Conservation (phyloP, 106 monocot species). For the Dioscorea alata region DNA sequence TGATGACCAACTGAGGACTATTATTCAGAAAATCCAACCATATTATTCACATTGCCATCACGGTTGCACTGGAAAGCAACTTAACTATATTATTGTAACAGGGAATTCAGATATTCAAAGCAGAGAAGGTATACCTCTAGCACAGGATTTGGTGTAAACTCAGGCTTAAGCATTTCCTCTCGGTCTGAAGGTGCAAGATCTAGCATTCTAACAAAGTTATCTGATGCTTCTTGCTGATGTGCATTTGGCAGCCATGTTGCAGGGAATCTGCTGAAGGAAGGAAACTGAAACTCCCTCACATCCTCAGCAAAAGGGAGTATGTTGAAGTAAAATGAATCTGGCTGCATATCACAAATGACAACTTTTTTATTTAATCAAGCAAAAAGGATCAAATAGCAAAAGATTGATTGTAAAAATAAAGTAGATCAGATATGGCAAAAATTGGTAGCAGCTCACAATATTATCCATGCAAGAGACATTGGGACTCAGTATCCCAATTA, state of each 20-base stretch:
- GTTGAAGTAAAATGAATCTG: conserved; percentile 97
- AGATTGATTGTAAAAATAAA: not conserved
- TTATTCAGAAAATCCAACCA: no score
- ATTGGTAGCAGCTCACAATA: conserved; percentile 39
- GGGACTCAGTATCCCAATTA: conserved; percentile 77
- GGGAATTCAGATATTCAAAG: not conserved
- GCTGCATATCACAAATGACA: conserved; percentile 30
- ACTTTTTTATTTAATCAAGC: not conserved
- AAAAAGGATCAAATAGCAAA: not conserved
- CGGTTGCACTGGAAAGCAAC: no score
- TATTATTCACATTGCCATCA: no score
- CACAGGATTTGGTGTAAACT: conserved; percentile 89
- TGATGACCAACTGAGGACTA: no score
- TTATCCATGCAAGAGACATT: conserved; percentile 66
- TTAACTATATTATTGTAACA: no score
- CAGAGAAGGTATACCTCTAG: conserved; percentile 48
- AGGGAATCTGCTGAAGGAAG: conserved; percentile 70
- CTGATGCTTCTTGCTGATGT: conserved; percentile 77
- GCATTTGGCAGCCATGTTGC: conserved; percentile 62
- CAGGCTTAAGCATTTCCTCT: conserved; percentile 69
- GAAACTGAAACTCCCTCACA: conserved; percentile 90
- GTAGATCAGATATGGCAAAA: not conserved
- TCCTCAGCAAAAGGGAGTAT: conserved; percentile 98
- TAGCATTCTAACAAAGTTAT: conserved; percentile 71
- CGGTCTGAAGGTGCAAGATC: conserved; percentile 58